phyloP scores from a whole-genome alignment of 2,329 filamentous ascomycete genomes.

The Dactylella cylindrospora region DNA sequence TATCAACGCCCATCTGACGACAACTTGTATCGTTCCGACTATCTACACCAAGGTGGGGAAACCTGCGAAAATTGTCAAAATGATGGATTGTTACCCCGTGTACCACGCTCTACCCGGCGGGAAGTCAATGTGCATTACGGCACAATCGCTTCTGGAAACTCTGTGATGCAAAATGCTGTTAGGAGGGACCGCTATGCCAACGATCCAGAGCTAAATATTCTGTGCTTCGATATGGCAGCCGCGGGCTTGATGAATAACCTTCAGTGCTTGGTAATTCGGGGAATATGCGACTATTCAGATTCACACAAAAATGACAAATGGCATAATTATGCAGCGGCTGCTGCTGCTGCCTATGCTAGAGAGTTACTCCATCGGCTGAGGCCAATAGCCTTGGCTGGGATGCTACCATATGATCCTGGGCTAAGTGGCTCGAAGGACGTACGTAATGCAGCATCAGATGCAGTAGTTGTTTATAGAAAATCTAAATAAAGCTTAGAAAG shows the following conservation, averaged over 20 bases:
- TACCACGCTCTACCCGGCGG: background rate
- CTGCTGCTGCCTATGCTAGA: constrained; percentile 7
- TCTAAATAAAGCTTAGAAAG: no score
- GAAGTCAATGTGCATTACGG: constrained; percentile 14
- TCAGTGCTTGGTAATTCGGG: constrained; percentile 1
- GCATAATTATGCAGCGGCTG: constrained; percentile 1
- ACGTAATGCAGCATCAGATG: no score
- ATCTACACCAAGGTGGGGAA: background rate
- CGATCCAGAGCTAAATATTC: constrained; percentile 30
- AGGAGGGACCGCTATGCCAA: constrained; percentile 10
- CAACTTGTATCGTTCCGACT: background rate
- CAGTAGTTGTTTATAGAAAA: no score
- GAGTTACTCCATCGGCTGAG: no score
- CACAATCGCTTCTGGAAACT: constrained; percentile 11
- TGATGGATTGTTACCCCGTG: no score
- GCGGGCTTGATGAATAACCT: constrained; percentile 4
- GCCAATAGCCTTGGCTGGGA: no score
- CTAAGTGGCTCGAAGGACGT: no score
- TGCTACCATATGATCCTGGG: no score
- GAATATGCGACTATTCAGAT: constrained; percentile 9
- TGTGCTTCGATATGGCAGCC: constrained; percentile 44
- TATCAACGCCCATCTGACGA: background rate
- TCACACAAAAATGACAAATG: constrained; percentile 7
- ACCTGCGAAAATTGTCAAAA: background rate
- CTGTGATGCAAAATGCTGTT: constrained; percentile 2